A percentile compares a stretch with the other conserved stretches of the same genome.
These are phyloP conservation scores for Fusarium annulatum DNA, from an alignment of 2,329 filamentous ascomycete genomes.

Conservation along the genomic window DNA sequence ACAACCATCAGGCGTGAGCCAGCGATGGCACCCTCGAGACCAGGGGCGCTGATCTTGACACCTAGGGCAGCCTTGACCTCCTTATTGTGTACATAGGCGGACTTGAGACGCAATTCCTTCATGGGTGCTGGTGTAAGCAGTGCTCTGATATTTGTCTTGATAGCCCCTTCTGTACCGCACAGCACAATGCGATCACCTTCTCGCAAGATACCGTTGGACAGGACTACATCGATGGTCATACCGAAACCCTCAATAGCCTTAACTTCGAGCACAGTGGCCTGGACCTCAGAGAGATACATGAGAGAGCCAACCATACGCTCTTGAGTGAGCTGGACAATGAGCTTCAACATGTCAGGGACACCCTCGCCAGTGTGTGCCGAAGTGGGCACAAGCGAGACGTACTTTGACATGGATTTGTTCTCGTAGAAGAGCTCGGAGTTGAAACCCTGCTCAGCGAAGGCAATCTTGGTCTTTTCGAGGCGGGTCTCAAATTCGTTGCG, in stretches of 20 bases:
- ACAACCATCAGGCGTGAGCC: slow-evolving; percentile 95
- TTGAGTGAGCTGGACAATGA: slow-evolving; percentile 90
- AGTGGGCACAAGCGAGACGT: slow-evolving; percentile 95
- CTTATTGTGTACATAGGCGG: slow-evolving; percentile 98
- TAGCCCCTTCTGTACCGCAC: slow-evolving; percentile 96
- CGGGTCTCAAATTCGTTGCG: slow-evolving; percentile 95
- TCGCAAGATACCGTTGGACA: slow-evolving; percentile 93
- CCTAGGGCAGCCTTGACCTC: slow-evolving; percentile 97
- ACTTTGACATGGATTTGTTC: slow-evolving; percentile 96
- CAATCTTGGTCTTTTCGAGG: slow-evolving; percentile 89
- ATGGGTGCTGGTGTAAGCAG: slow-evolving; percentile 92
- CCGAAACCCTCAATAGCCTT: slow-evolving; percentile 99
- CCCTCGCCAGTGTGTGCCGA: slow-evolving; percentile 99
- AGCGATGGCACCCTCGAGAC: slow-evolving; percentile 94
- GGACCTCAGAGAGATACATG: slow-evolving; percentile 98
- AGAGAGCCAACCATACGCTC: slow-evolving; percentile 96
- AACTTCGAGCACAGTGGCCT: slow-evolving; percentile 97
- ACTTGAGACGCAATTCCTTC: slow-evolving; percentile 95
- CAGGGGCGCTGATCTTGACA: slow-evolving; percentile 98
- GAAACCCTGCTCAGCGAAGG: slow-evolving; percentile 96
- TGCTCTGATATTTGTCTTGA: slow-evolving; percentile 94
- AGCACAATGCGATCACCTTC: slow-evolving; percentile 96
- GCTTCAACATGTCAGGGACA: slow-evolving; percentile 98
- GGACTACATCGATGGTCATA: slow-evolving; percentile 96
- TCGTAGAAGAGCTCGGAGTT: slow-evolving; percentile 97